Evolutionary conservation across 1,284 basidiomycete genomes (phyloP).

Genomic region (Tremellales sp.): DNA sequence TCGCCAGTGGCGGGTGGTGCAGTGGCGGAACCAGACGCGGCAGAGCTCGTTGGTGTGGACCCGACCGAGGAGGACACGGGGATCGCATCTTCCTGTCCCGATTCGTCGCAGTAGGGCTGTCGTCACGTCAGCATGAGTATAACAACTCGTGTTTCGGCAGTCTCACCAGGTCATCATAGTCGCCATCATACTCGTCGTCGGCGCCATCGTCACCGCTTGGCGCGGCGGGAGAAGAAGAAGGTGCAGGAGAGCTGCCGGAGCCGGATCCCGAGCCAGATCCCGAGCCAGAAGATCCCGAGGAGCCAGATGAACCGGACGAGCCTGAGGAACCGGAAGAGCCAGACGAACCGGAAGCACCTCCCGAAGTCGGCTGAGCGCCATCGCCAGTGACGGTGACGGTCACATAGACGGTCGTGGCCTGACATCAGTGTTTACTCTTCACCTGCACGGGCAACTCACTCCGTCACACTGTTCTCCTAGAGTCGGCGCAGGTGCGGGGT

Average conservation of each 20-base stretch:
- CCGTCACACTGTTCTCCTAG: neutral
- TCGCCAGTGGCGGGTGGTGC: neutral
- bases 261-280: neutral
- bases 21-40: neutral
- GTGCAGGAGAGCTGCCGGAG: neutral
- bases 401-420: neutral
- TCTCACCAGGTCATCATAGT: neutral
- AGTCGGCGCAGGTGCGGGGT: neutral
- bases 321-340: neutral
- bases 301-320: neutral
- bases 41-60: neutral
- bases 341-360: neutral
- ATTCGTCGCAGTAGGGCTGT: neutral
- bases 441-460: neutral
- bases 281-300: neutral
- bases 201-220: neutral
- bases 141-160: neutral
- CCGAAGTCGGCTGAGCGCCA: neutral
- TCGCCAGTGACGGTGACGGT: neutral
- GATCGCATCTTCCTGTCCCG: neutral
- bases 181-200: neutral
- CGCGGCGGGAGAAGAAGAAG: neutral
- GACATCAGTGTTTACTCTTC: neutral
- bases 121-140: neutral
- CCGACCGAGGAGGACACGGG: neutral